A percentile compares a stretch with the other conserved stretches of the same genome.
phyloP scores from a whole-genome alignment of 1,139 yeast genomes.

The Debaryomycetaceae sp. region DNA sequence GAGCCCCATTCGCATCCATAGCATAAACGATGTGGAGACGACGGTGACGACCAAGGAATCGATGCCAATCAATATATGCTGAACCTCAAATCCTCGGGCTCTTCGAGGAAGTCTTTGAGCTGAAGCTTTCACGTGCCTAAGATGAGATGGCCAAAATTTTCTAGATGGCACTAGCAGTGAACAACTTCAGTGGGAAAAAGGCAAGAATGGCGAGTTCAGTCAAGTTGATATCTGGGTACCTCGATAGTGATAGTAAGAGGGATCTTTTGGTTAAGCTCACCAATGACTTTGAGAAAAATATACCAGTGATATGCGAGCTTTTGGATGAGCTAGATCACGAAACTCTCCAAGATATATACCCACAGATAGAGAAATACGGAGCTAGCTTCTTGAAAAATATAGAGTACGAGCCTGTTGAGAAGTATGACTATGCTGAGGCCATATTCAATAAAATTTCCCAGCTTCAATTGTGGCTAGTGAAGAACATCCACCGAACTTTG shows the following conservation, averaged over 20 bases:
- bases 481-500: background rate
- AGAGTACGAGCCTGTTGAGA: background rate
- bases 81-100: no score
- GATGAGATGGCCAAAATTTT: conserved; percentile 3
- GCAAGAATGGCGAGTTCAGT: conserved; percentile 14
- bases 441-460: conserved; percentile 10
- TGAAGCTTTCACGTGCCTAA: background rate
- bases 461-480: background rate
- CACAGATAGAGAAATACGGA: conserved; percentile 19
- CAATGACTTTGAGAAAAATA: conserved; percentile 11
- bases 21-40: no score
- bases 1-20: no score
- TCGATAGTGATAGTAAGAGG: conserved; percentile 23
- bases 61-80: no score
- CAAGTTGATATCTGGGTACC: conserved; percentile 26
- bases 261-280: conserved; percentile 25
- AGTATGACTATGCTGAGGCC: conserved; percentile 14
- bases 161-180: conserved; percentile 5
- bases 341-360: conserved; percentile 16
- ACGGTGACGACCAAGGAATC: no score
- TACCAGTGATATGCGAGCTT: conserved; percentile 33
- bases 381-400: conserved; percentile 5
- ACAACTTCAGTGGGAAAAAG: background rate
- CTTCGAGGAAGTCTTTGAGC: no score
- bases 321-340: conserved; percentile 24